Base-by-base conservation (phyloP, 1,284 basidiomycete genomes). In the Fistulina hepatica region DNA sequence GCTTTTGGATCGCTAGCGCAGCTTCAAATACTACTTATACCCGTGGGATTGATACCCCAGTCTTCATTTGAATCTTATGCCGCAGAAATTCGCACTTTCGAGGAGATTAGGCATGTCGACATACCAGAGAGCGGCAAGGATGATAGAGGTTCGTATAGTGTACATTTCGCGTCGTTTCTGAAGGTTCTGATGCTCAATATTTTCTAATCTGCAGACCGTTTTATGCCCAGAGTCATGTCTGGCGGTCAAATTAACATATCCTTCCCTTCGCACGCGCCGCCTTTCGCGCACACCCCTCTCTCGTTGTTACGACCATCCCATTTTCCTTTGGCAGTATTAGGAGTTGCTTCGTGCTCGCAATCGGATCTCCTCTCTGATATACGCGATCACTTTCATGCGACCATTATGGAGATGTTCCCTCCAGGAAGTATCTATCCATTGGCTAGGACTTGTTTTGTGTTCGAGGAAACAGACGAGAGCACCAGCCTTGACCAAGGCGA, bases 1-100 rank as follows among this genome's bases (percentile, higher is more conserved):
- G 65, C 73, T 15, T 88, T 85, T 51, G 81, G 77, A 17, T 84
- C 84, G 31, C 67, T 89, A 36, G 83, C 84, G 10, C 81, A 82
- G 53, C 66, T 90, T 47, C 73, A 69, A 42, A 71, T 91, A 37
- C 67, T 91, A 24, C 68, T 91, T 42, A 57, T 90, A 26, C 86
- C 86, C 10, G 75, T 90, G 9, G 84, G 84, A 28, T 59, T 70
- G 15, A 83, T 89, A 47, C 63, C 70, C 6, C 65, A 67, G 34
- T 45, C 68, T 21, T 60, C 66, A 2, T 90, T 83, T 48, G 76
- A 85, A 37, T 67, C 66, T 46, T 81, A 81, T 65, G 72, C 77
- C 3, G 59, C 69, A 33, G 76, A 86, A 50, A 73, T 91, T 42
- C 66, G 74, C 34, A 69, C 67, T 20, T 78, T 88, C 47, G 75